Evolutionary conservation across 768 basidiomycete species (phyloP).

Genomic region (Phylloporus arenicola): DNA sequence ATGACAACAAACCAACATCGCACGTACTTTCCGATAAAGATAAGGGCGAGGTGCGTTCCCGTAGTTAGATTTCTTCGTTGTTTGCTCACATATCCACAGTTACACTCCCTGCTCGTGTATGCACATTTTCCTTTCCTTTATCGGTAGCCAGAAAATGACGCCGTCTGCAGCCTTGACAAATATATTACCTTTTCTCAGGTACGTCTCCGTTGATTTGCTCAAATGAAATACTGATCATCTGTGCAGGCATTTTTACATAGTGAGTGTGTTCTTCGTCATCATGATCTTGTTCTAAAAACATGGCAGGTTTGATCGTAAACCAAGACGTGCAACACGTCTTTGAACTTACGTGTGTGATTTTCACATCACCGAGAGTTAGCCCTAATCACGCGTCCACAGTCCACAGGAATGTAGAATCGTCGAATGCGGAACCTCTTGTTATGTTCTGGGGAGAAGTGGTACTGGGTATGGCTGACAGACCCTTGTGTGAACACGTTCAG

Average conservation of each 20-base stretch:
- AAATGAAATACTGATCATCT: slow-evolving; percentile 29
- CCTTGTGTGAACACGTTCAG: not conserved
- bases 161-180: slow-evolving; percentile 34
- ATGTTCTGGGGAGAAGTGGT: slow-evolving; percentile 66
- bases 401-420: slow-evolving; percentile 52
- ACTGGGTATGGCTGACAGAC: slow-evolving; percentile 47
- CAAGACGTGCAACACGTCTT: slow-evolving; percentile 26
- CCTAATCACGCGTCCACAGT: slow-evolving; percentile 18
- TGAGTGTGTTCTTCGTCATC: not conserved
- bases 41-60: slow-evolving; percentile 39
- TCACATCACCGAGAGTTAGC: slow-evolving; percentile 11
- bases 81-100: slow-evolving; percentile 27
- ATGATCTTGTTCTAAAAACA: not conserved
- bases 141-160: slow-evolving; percentile 32
- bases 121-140: slow-evolving; percentile 12
- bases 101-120: slow-evolving; percentile 56
- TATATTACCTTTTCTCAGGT: slow-evolving; percentile 30
- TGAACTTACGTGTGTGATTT: not conserved
- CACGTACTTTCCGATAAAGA: slow-evolving; percentile 41
- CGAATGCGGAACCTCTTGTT: slow-evolving; percentile 55
- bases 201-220: slow-evolving; percentile 17
- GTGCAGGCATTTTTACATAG: slow-evolving; percentile 20
- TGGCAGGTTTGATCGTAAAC: slow-evolving; percentile 18
- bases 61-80: not conserved
- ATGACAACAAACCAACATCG: slow-evolving; percentile 12